Percentiles rank a stretch among this genome's conserved stretches.
Conservation (phyloP, 768 basidiomycete genomes). For the Mycena sanguinolenta region DNA sequence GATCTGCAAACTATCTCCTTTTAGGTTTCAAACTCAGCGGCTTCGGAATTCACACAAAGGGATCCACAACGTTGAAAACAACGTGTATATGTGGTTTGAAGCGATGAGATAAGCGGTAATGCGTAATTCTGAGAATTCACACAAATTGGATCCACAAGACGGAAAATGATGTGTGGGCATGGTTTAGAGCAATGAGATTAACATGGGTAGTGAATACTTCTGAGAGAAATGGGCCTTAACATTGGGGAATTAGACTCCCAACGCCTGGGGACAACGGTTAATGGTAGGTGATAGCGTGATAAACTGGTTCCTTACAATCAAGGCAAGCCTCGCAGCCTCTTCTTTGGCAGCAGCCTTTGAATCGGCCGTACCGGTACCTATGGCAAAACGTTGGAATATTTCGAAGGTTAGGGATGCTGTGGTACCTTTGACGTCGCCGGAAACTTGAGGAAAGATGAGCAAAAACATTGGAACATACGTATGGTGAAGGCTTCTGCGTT, state of each 20-base stretch:
- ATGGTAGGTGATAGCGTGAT: not conserved
- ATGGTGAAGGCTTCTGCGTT: slow-evolving; percentile 36
- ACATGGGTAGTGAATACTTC: not conserved
- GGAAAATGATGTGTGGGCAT: not conserved
- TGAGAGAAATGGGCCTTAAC: not conserved
- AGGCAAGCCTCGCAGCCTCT: slow-evolving; percentile 59
- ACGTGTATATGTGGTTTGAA: not conserved
- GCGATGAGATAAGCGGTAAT: not conserved
- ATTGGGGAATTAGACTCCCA: slow-evolving; percentile 10
- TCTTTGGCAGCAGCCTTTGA: slow-evolving; percentile 64
- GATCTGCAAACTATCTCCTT: slow-evolving; percentile 21
- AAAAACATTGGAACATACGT: not conserved
- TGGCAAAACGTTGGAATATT: slow-evolving; percentile 16
- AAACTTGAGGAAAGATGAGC: slow-evolving; percentile 19
- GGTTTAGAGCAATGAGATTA: not conserved
- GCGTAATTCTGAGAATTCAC: not conserved
- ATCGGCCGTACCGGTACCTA: slow-evolving; percentile 60
- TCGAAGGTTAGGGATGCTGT: not conserved
- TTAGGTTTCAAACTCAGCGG: slow-evolving; percentile 23
- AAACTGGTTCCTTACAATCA: slow-evolving; percentile 47
- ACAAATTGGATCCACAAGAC: no score
- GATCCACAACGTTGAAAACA: not conserved
- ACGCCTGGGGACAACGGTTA: slow-evolving; percentile 3
- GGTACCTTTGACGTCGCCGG: slow-evolving; percentile 30
- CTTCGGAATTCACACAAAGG: no score